Conservation (phyloP, 225 moss, liverwort and hornwort species). For the Takakia lepidozioides region DNA sequence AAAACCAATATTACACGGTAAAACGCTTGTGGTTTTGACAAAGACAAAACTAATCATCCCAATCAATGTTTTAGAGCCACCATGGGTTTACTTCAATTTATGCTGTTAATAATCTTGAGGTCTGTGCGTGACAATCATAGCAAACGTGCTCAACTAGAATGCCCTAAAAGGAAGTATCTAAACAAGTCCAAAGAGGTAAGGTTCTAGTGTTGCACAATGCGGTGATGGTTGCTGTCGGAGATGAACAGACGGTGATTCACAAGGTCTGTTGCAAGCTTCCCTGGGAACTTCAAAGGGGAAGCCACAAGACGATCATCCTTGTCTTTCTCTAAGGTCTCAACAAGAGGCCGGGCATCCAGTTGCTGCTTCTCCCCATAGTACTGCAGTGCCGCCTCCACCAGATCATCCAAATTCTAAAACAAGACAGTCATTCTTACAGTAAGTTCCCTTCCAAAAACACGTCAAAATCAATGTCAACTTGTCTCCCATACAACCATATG, state of each 20-base stretch:
- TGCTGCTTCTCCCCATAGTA: constrained; percentile 75
- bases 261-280: constrained; percentile 86
- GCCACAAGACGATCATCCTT: constrained; percentile 70
- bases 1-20: too few relatives aligned
- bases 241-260: constrained; percentile 82
- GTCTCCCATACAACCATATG: too few relatives aligned
- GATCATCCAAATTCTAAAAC: constrained; percentile 77
- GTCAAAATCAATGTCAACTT: too few relatives aligned
- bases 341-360: constrained; percentile 63
- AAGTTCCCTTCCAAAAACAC: too few relatives aligned
- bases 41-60: too few relatives aligned
- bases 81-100: too few relatives aligned
- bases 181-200: not conserved
- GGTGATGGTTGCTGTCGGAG: constrained; percentile 98
- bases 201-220: constrained; percentile 44
- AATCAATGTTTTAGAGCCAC: too few relatives aligned
- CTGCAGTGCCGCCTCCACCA: constrained; percentile 72
- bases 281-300: constrained; percentile 86
- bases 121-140: too few relatives aligned
- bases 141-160: too few relatives aligned
- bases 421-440: constrained; percentile 3
- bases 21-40: too few relatives aligned
- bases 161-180: not conserved
- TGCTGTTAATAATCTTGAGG: too few relatives aligned
- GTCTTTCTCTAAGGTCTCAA: constrained; percentile 58